These are phyloP conservation scores for Rhodomyrtus psidioides DNA, from an alignment of 441 rosid species.

Conservation along the genomic window DNA sequence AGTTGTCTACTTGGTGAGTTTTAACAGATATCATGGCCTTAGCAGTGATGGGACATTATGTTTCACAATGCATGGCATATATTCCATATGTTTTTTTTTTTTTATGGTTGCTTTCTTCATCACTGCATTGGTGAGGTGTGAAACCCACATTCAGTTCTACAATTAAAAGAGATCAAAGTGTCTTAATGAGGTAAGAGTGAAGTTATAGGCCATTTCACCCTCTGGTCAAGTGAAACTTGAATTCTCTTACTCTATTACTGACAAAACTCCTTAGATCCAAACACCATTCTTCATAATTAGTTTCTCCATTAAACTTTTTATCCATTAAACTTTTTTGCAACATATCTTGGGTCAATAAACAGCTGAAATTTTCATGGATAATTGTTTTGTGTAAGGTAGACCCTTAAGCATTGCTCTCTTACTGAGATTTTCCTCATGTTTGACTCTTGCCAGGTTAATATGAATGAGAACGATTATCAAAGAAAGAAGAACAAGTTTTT, in stretches of 20 bases:
- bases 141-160: neutral
- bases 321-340: neutral
- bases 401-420: neutral
- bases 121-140: neutral
- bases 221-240: neutral
- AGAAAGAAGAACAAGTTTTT: conserved; percentile 96
- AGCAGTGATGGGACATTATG: neutral
- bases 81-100: neutral
- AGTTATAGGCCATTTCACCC: neutral
- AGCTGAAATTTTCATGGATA: neutral
- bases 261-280: neutral
- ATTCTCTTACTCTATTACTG: neutral
- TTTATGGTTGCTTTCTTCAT: neutral
- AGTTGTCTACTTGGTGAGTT: conserved; percentile 86
- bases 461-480: conserved; percentile 95
- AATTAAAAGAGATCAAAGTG: neutral
- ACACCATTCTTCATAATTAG: neutral
- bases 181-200: neutral
- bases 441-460: conserved; percentile 57
- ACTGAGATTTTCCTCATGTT: neutral
- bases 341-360: neutral
- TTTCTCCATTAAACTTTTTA: neutral
- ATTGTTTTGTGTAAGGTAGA: neutral
- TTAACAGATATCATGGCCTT: neutral
- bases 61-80: neutral